Conservation (phyloP, 805 yeast genomes). For the Barnettozyma vustinii region DNA sequence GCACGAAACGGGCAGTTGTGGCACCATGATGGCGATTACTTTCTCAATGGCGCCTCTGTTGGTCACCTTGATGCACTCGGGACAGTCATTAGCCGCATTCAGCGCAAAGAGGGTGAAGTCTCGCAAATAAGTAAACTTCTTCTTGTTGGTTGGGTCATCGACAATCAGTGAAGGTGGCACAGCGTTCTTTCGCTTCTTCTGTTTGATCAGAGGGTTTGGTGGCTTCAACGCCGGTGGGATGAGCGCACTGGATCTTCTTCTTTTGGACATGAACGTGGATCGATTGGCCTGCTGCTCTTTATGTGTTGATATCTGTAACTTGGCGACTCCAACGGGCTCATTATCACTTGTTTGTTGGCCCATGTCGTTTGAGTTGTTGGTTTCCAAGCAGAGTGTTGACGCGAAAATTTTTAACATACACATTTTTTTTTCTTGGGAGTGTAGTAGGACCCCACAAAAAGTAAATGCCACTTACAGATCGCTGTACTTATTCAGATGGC, state of each 20-base stretch:
- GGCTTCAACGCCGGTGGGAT: conserved; percentile 9
- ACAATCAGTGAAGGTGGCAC: conserved; percentile 30
- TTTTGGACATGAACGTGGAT: conserved; percentile 7
- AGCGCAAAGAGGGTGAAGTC: conserved; percentile 25
- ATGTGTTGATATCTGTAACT: conserved; percentile 1
- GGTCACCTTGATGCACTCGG: conserved; percentile 44
- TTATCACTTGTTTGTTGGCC: neutral
- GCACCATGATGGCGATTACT: conserved; percentile 53
- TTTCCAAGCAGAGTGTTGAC: neutral
- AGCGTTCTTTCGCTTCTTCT: conserved; percentile 29
- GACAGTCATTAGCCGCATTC: conserved; percentile 29
- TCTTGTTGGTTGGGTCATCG: conserved; percentile 22
- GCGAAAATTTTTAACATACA: neutral
- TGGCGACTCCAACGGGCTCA: conserved; percentile 4
- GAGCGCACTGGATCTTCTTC: conserved; percentile 25
- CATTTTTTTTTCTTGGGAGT: no score
- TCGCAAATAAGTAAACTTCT: conserved; percentile 16
- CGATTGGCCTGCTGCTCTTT: neutral
- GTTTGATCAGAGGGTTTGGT: conserved; percentile 9
- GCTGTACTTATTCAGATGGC: neutral
- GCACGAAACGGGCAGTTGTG: conserved; percentile 35
- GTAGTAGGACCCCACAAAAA: neutral
- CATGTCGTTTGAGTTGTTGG: neutral
- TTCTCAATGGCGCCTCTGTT: conserved; percentile 46
- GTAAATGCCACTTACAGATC: neutral